Percentiles rank a stretch among this genome's conserved stretches.
phyloP scores from a whole-genome alignment of 2,329 filamentous ascomycete species.

The Ceratocystis huliohia region DNA sequence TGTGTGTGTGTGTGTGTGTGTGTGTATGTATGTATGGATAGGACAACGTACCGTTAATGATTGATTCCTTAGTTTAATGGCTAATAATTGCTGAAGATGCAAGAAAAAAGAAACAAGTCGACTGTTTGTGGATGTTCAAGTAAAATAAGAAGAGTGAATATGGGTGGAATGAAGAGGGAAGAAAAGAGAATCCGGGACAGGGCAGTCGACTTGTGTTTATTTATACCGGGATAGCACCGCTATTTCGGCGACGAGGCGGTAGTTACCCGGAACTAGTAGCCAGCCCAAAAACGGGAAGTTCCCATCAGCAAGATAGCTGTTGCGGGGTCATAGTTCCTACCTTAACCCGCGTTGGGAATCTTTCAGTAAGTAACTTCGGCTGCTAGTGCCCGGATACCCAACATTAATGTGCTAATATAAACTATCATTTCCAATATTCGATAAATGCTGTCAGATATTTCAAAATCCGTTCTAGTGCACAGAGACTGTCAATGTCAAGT shows the following conservation, averaged over 20 bases:
- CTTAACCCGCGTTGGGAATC: background rate
- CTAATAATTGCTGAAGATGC: background rate
- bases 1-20: no score
- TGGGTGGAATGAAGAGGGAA: background rate
- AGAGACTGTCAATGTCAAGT: background rate
- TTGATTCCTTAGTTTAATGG: background rate
- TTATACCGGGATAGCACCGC: conserved; percentile 1
- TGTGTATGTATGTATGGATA: background rate
- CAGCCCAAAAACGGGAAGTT: background rate
- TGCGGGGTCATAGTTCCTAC: background rate
- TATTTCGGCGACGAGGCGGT: background rate
- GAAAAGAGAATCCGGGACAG: background rate
- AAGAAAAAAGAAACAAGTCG: background rate
- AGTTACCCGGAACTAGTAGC: background rate
- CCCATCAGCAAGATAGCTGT: background rate
- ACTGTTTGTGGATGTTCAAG: background rate
- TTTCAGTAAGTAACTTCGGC: background rate
- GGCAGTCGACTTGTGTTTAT: background rate
- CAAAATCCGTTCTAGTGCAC: background rate
- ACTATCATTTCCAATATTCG: no score
- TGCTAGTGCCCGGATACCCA: background rate
- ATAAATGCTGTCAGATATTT: background rate
- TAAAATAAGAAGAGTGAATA: background rate
- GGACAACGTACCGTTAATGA: background rate
- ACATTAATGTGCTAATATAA: background rate